These are phyloP conservation scores for Myxozyma lipomycoides DNA, from an alignment of 805 yeast genomes.

Conservation along the genomic window DNA sequence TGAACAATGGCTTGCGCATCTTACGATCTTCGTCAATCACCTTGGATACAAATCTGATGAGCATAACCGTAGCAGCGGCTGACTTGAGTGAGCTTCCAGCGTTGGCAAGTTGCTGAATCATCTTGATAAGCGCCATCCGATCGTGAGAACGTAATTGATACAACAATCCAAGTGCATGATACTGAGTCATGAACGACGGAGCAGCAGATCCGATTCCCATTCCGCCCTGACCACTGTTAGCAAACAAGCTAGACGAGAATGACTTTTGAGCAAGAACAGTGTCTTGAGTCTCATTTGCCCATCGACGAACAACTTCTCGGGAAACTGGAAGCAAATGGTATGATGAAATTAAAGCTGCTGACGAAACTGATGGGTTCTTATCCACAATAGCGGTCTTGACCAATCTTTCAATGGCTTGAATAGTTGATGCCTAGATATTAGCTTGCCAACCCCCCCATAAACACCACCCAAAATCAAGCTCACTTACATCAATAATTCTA, in stretches of 20 bases:
- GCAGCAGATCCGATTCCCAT: constrained; percentile 40
- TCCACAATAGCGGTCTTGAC: constrained; percentile 92
- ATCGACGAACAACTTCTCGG: constrained; percentile 86
- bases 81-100: constrained; percentile 55
- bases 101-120: constrained; percentile 67
- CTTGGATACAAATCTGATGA: constrained; percentile 76
- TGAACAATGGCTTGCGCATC: constrained; percentile 55
- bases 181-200: constrained; percentile 81
- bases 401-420: constrained; percentile 87
- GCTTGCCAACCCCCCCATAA: background rate
- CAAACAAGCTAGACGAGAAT: constrained; percentile 35
- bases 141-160: constrained; percentile 87
- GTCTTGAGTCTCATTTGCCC: constrained; percentile 92
- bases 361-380: constrained; percentile 76
- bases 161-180: constrained; percentile 89
- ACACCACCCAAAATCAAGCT: background rate
- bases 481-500: constrained; percentile 69
- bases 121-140: constrained; percentile 86
- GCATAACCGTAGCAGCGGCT: constrained; percentile 79
- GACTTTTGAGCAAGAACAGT: constrained; percentile 63
- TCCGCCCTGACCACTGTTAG: constrained; percentile 26
- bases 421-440: constrained; percentile 48
- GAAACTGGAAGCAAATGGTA: constrained; percentile 84
- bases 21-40: constrained; percentile 69
- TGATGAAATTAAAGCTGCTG: constrained; percentile 91